A percentile compares a stretch with the other conserved stretches of the same genome.
These are phyloP conservation scores for Grosmannia penicillata DNA, from an alignment of 2,329 filamentous ascomycete genomes.

Conservation along the genomic window DNA sequence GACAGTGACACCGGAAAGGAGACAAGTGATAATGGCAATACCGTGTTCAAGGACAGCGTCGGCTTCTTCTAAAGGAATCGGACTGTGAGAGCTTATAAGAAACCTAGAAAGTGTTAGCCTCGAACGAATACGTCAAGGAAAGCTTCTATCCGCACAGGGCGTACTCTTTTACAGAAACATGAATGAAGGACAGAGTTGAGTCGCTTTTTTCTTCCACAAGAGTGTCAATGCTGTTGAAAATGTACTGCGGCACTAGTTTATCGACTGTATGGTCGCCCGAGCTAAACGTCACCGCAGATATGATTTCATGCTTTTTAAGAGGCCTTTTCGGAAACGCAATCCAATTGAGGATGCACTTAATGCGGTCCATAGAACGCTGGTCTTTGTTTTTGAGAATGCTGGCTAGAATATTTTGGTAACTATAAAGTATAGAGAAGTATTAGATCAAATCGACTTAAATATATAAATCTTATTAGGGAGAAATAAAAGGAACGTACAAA, in stretches of 20 bases:
- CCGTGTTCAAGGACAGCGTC: constrained; percentile 11
- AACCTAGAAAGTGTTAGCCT: constrained; percentile 4
- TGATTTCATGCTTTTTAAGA: constrained; percentile 17
- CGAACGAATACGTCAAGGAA: not conserved
- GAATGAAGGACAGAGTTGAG: constrained; percentile 11
- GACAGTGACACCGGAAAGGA: constrained; percentile 12
- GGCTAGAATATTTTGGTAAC: constrained; percentile 12
- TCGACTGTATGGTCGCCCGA: not conserved
- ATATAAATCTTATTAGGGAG: too few relatives aligned
- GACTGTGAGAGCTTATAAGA: constrained; percentile 7
- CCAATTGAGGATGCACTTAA: constrained; percentile 19
- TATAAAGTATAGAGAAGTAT: not conserved
- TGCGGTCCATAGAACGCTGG: constrained; percentile 13
- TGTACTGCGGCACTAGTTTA: constrained; percentile 4
- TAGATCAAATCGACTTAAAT: not conserved
- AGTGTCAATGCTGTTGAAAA: constrained; percentile 7
- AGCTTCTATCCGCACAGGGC: too few relatives aligned
- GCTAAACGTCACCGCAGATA: constrained; percentile 14
- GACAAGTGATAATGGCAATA: constrained; percentile 11
- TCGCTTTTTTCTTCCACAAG: constrained; percentile 10
- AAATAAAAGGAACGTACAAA: not conserved
- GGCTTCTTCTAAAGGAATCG: constrained; percentile 4
- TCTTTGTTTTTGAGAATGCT: constrained; percentile 14
- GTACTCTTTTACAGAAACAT: constrained; percentile 13
- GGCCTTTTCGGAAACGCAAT: constrained; percentile 21